phyloP scores from a whole-genome alignment of 495 filamentous ascomycete species.

The Massariosphaeria phaeospora region DNA sequence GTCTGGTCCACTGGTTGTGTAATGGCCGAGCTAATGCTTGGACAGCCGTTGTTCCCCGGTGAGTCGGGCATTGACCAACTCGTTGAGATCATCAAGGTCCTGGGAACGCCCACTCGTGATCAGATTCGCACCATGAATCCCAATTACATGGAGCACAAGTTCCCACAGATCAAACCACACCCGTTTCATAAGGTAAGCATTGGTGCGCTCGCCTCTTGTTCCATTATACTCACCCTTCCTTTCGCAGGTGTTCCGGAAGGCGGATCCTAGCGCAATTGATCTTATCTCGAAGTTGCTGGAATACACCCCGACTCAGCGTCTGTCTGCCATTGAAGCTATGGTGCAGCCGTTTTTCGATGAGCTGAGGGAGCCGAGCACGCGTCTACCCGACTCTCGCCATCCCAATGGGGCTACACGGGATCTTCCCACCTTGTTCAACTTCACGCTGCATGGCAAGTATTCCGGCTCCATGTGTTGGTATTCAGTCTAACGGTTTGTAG shows the following conservation, averaged over 20 bases:
- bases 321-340: slow-evolving; percentile 94
- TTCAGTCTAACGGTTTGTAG: slow-evolving; percentile 44
- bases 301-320: slow-evolving; percentile 93
- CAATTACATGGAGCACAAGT: slow-evolving; percentile 99
- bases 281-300: slow-evolving; percentile 89
- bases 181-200: slow-evolving; percentile 84
- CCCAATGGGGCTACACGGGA: slow-evolving; percentile 69
- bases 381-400: slow-evolving; percentile 89
- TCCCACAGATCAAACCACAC: slow-evolving; percentile 99
- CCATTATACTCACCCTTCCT: slow-evolving; percentile 7
- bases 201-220: slow-evolving; percentile 7
- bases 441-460: slow-evolving; percentile 79
- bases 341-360: slow-evolving; percentile 99
- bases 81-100: slow-evolving; percentile 98
- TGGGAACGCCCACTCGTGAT: slow-evolving; percentile 95
- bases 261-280: slow-evolving; percentile 86
- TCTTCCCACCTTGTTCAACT: slow-evolving; percentile 85
- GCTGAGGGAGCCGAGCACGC: slow-evolving; percentile 79
- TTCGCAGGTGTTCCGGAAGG: slow-evolving; percentile 84
- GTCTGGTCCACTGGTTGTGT: slow-evolving; percentile 99
- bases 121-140: slow-evolving; percentile 99
- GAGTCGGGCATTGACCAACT: slow-evolving; percentile 98
- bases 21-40: slow-evolving; percentile 98
- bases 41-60: slow-evolving; percentile 97
- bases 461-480: background rate